Percentiles rank a stretch among this genome's conserved stretches.
phyloP scores from a whole-genome alignment of 306 rosid species.

The Betula pendula region DNA sequence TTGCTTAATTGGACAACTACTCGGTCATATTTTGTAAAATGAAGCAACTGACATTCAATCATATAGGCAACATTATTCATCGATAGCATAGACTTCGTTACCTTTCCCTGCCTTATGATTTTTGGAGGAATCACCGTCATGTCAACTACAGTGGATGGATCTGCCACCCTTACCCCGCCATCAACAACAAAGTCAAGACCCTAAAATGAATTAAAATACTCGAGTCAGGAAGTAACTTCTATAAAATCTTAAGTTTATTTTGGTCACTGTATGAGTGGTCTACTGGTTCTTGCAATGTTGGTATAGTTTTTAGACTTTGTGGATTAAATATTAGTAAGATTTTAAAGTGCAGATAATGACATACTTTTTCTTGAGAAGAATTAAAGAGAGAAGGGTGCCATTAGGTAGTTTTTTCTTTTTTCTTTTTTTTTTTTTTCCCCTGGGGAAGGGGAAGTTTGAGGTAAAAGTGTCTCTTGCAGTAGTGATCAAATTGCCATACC shows the following conservation, averaged over 20 bases:
- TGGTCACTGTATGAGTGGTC: no score
- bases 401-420: neutral
- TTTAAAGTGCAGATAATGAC: neutral
- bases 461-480: neutral
- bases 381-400: neutral
- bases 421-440: neutral
- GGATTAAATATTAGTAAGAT: neutral
- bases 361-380: neutral
- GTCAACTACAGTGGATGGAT: slow-evolving; percentile 94
- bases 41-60: slow-evolving; percentile 5
- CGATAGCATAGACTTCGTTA: slow-evolving; percentile 30
- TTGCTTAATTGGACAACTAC: neutral
- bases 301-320: neutral
- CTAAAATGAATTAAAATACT: slow-evolving; percentile 40
- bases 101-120: slow-evolving; percentile 89
- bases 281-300: neutral
- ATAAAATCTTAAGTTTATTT: no score
- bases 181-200: slow-evolving; percentile 96
- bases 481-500: neutral
- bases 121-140: slow-evolving; percentile 76
- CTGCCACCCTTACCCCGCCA: slow-evolving; percentile 88
- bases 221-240: slow-evolving; percentile 5
- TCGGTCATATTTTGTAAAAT: neutral
- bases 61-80: neutral
- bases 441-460: neutral